A percentile compares a stretch with the other conserved stretches of the same genome.
phyloP scores from a whole-genome alignment of 1,284 basidiomycete species.

The Cutaneotrichosporon sp. region DNA sequence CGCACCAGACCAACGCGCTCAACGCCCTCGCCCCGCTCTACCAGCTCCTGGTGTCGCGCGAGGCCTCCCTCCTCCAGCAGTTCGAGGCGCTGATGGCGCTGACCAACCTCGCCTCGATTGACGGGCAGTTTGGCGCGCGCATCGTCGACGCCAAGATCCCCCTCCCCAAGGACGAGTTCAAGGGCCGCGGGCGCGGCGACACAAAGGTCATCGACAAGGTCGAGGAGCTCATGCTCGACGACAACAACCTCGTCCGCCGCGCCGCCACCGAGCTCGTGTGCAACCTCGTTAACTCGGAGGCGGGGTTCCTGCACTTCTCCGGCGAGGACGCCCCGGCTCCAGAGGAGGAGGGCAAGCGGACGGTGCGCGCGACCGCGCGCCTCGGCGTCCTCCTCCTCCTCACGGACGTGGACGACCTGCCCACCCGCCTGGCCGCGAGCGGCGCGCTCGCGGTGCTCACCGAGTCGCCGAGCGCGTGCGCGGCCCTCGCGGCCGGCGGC shows the following conservation, averaged over 20 bases:
- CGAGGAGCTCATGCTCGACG: slow-evolving; percentile 80
- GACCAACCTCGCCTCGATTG: slow-evolving; percentile 88
- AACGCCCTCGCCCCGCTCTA: slow-evolving; percentile 78
- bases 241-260: slow-evolving; percentile 76
- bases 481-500: slow-evolving; percentile 56
- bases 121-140: slow-evolving; percentile 64
- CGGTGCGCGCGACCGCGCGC: slow-evolving; percentile 62
- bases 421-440: slow-evolving; percentile 78
- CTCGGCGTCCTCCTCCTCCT: slow-evolving; percentile 81
- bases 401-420: slow-evolving; percentile 76
- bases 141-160: slow-evolving; percentile 53
- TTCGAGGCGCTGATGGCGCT: slow-evolving; percentile 95
- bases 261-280: slow-evolving; percentile 91
- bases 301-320: slow-evolving; percentile 62
- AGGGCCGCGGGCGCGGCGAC: slow-evolving; percentile 13
- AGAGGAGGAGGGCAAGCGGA: slow-evolving; percentile 22
- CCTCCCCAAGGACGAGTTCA: slow-evolving; percentile 20
- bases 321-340: slow-evolving; percentile 40
- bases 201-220: slow-evolving; percentile 59
- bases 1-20: slow-evolving; percentile 67
- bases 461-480: slow-evolving; percentile 62
- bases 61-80: slow-evolving; percentile 72
- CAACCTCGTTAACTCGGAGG: slow-evolving; percentile 79
- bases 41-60: slow-evolving; percentile 66
- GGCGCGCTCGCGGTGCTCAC: slow-evolving; percentile 82